Base-by-base conservation (phyloP, 768 basidiomycete genomes). In the Boletellus ananas region DNA sequence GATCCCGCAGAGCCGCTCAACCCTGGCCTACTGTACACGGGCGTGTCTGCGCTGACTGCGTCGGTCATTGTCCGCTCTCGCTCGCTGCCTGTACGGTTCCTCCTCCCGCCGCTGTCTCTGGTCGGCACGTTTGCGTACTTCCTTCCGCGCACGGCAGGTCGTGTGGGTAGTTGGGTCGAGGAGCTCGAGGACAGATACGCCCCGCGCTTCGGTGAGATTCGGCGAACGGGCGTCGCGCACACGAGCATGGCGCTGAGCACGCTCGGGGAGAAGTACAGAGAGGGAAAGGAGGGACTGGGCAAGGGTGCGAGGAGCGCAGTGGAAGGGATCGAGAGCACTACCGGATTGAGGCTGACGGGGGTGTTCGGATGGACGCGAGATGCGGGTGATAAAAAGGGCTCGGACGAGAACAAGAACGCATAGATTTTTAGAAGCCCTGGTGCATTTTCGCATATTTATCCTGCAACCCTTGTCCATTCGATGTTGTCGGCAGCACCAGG, bases 11-110 rank as follows among this genome's bases (percentile, higher is more conserved):
- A 97, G 70, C 74, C 84, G 1, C 79, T 96, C 25, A 92, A 85
- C 10, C 94, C 94, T 1, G 91, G 89, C n/a, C 61, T 87, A 5
- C 83, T 97, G 47, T 97, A 95, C 73, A 86, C 90, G 40, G 90
- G 92, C 43, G 79, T 98, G 43, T 84, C 91, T 3, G 83, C 91
- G 13, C 82, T 98, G 42, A 87, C 89, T 4, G 91, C 89, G 2
- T 93, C 93, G 49, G 85, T 98, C 59, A 58, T 97, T 49, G 81
- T 88, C 0, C 85, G 94, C 37, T 87, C 86, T 57, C 84, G 94
- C 55, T 63, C 73, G 45, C 70, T 94, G 47, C 76, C 83, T 29
- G 70, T 81, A 6, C 87, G 95, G 17, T 58, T 87, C 45, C 54
- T 87, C 39, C 77, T 94, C 13, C 95, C 95, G 0, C 88, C 94